A percentile compares a stretch with the other conserved stretches of the same genome.
These are phyloP conservation scores for Debaryomyces coudertii DNA, from an alignment of 1,139 yeast genomes.

Conservation along the genomic window DNA sequence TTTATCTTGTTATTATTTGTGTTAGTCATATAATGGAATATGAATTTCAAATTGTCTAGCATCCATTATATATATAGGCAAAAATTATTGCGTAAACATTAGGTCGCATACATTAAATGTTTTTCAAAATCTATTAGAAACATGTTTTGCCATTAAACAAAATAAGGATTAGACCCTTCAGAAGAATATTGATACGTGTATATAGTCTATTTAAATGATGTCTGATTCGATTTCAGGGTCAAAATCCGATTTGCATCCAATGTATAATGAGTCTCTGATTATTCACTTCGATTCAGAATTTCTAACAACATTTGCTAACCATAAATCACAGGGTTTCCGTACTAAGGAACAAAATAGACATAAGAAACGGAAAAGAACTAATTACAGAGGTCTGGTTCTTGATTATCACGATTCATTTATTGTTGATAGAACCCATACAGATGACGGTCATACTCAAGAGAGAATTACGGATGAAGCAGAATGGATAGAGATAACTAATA, in stretches of 20 bases:
- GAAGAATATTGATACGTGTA: neutral
- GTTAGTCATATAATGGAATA: no score
- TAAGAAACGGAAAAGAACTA: constrained; percentile 10
- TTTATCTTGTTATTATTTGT: neutral
- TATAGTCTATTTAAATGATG: neutral
- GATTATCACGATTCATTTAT: neutral
- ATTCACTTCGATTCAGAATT: constrained; percentile 13
- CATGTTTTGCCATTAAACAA: neutral
- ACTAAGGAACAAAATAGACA: constrained; percentile 4
- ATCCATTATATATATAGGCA: neutral
- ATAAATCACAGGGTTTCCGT: constrained; percentile 1
- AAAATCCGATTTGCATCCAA: neutral
- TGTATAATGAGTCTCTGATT: constrained; percentile 6
- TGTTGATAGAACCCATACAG: neutral
- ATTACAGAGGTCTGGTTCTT: constrained; percentile 10
- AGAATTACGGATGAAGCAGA: constrained; percentile 7
- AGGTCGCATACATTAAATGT: neutral
- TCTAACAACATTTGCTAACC: constrained; percentile 8
- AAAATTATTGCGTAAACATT: neutral
- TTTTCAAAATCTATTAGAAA: neutral
- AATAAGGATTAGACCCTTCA: neutral
- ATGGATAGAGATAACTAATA: constrained; percentile 11
- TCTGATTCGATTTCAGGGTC: neutral
- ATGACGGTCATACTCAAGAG: neutral
- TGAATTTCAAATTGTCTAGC: neutral